Evolutionary conservation across 176 grass and related monocot genomes (phyloP).

Genomic region (Oryza punctata): DNA sequence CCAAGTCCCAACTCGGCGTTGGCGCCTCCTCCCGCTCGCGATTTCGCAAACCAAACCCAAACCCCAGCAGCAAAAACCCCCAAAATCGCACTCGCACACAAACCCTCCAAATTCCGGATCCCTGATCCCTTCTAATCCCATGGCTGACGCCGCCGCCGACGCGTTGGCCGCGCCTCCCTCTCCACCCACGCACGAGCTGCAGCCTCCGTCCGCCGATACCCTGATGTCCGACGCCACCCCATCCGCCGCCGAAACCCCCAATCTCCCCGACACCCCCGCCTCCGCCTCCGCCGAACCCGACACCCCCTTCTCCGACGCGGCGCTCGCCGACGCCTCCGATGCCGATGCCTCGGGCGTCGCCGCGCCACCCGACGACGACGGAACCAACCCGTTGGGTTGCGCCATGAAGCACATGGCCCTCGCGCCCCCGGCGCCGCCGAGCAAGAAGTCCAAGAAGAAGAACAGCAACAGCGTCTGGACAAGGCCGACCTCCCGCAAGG

Average conservation of each 20-base stretch:
- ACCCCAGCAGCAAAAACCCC: no score
- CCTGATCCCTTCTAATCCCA: no score
- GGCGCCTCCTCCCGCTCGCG: no score
- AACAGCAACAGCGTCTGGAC: conserved; percentile 76
- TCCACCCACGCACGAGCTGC: not conserved
- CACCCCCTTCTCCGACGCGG: conserved; percentile 39
- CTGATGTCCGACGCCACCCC: not conserved
- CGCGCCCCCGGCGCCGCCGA: conserved; percentile 40
- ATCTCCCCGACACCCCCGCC: conserved; percentile 47
- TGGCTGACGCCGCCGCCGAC: conserved; percentile 10
- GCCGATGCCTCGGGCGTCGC: conserved; percentile 16
- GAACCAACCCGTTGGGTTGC: conserved; percentile 37
- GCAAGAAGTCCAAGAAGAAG: conserved; percentile 91
- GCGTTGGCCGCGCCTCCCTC: not conserved
- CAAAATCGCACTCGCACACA: no score
- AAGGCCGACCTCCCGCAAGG: conserved; percentile 71
- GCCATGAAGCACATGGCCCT: conserved; percentile 41
- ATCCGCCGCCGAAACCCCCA: conserved; percentile 29
- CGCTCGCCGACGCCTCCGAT: conserved; percentile 45
- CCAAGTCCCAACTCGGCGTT: no score
- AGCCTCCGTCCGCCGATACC: conserved; percentile 23
- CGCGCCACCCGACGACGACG: conserved; percentile 30
- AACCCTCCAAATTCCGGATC: not conserved
- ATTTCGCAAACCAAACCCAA: no score
- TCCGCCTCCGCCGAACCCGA: conserved; percentile 28